phyloP scores from a whole-genome alignment of 164 flowering plant genomes.

The Stephania cephalantha region DNA sequence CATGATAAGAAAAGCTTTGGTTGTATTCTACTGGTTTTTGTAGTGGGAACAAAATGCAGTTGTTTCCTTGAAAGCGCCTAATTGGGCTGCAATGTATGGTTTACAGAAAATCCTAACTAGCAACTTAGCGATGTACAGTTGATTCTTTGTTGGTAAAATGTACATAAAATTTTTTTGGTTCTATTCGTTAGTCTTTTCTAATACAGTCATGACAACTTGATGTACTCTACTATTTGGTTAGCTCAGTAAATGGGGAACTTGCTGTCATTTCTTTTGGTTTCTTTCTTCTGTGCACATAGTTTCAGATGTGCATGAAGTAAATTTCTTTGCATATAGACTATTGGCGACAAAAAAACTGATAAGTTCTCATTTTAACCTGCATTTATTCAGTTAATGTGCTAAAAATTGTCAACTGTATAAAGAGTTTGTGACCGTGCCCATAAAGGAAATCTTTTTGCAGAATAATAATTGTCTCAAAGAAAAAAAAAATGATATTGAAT shows the following conservation, averaged over 20 bases:
- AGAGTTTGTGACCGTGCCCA: too few relatives aligned
- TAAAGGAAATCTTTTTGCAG: too few relatives aligned
- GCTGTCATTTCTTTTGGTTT: background rate
- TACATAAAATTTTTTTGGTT: background rate
- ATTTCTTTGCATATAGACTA: too few relatives aligned
- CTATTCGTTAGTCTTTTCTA: background rate
- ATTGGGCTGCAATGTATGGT: background rate
- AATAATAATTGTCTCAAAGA: too few relatives aligned
- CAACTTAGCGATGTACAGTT: background rate
- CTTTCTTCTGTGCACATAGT: background rate
- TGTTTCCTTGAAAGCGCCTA: background rate
- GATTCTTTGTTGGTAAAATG: slow-evolving; percentile 4
- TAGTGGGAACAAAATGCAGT: background rate
- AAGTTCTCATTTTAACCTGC: too few relatives aligned
- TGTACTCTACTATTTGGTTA: background rate
- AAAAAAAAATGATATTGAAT: too few relatives aligned
- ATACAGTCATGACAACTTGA: background rate
- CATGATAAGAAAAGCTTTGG: too few relatives aligned
- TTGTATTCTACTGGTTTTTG: background rate
- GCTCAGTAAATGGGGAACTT: background rate
- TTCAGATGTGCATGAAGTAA: background rate
- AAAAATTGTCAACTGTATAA: too few relatives aligned
- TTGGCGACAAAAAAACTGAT: too few relatives aligned
- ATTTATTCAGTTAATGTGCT: too few relatives aligned
- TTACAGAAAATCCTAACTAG: background rate